Evolutionary conservation across 2,329 filamentous ascomycete species (phyloP).

Genomic region (Blastomyces gilchristii): DNA sequence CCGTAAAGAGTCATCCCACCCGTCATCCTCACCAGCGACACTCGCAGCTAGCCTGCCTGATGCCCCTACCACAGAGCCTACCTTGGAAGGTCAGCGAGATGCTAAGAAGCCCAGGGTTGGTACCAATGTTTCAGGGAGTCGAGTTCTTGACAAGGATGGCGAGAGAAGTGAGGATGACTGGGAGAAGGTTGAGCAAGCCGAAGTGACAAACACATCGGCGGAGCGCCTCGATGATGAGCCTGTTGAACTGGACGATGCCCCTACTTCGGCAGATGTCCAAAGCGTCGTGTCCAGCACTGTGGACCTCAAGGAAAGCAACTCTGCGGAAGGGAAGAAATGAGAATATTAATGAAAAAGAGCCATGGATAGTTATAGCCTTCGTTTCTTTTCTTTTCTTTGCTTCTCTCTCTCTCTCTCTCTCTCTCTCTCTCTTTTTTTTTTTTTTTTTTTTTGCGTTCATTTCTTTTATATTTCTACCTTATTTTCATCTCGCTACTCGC

Average conservation of each 20-base stretch:
- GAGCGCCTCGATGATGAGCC: conserved; percentile 27
- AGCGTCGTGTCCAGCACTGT: conserved; percentile 28
- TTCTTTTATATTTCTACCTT: not conserved
- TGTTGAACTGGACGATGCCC: conserved; percentile 24
- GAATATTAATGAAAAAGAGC: not conserved
- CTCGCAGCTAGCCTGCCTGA: conserved; percentile 40
- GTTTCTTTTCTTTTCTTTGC: not conserved
- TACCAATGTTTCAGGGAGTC: conserved; percentile 5
- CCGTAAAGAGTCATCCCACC: conserved; percentile 19
- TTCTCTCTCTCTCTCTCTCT: no score
- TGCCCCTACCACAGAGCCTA: conserved; percentile 39
- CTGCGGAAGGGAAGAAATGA: conserved; percentile 3
- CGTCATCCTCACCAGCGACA: conserved; percentile 18
- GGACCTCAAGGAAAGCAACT: conserved; percentile 11
- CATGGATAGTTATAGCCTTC: not conserved
- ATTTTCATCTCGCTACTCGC: not conserved
- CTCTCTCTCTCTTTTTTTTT: no score
- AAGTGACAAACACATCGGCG: conserved; percentile 15
- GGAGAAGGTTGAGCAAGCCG: conserved; percentile 29
- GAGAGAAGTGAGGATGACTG: conserved; percentile 31
- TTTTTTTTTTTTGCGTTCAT: not conserved
- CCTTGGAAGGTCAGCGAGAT: conserved; percentile 34
- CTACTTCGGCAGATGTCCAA: conserved; percentile 25
- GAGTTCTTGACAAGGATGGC: conserved; percentile 14
- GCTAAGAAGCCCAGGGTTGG: conserved; percentile 40